A percentile compares a stretch with the other conserved stretches of the same genome.
Evolutionary conservation across 2,329 filamentous ascomycete genomes (phyloP).

Genomic region (Curvularia spicifera): DNA sequence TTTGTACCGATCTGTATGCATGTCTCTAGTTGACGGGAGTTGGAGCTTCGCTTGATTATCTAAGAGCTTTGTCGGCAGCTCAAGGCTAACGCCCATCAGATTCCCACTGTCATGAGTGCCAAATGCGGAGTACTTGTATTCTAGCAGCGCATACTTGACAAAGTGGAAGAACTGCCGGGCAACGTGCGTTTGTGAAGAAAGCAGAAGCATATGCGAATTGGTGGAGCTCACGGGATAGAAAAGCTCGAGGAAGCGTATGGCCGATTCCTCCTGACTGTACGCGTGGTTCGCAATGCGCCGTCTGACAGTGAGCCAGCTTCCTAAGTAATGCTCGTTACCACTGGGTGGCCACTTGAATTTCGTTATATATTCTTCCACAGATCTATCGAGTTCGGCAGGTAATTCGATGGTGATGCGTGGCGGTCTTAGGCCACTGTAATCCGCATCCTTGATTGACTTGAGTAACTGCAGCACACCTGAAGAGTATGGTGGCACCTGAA

Average conservation of each 20-base stretch:
- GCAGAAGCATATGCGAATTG: conserved; percentile 78
- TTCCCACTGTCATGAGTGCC: conserved; percentile 57
- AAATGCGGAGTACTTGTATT: conserved; percentile 73
- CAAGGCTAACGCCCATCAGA: conserved; percentile 80
- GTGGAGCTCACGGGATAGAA: conserved; percentile 76
- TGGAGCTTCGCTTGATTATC: conserved; percentile 65
- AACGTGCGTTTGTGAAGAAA: conserved; percentile 81
- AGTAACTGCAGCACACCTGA: conserved; percentile 81
- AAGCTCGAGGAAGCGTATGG: conserved; percentile 79
- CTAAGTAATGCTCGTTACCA: conserved; percentile 45
- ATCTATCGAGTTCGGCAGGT: conserved; percentile 70
- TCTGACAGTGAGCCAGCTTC: conserved; percentile 67
- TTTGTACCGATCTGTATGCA: conserved; percentile 47
- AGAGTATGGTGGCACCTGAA: conserved; percentile 74
- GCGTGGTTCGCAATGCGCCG: conserved; percentile 71
- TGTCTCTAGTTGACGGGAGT: conserved; percentile 51
- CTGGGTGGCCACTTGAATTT: conserved; percentile 70
- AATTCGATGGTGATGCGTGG: conserved; percentile 87
- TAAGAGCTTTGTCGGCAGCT: conserved; percentile 69
- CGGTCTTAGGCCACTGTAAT: conserved; percentile 72
- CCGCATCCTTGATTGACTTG: conserved; percentile 74
- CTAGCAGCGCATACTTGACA: conserved; percentile 76
- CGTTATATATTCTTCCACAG: conserved; percentile 68
- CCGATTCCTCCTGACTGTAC: conserved; percentile 71
- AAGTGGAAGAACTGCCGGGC: conserved; percentile 86